phyloP scores from a whole-genome alignment of 73 alveolate species.

The Uronychia binucleata region DNA sequence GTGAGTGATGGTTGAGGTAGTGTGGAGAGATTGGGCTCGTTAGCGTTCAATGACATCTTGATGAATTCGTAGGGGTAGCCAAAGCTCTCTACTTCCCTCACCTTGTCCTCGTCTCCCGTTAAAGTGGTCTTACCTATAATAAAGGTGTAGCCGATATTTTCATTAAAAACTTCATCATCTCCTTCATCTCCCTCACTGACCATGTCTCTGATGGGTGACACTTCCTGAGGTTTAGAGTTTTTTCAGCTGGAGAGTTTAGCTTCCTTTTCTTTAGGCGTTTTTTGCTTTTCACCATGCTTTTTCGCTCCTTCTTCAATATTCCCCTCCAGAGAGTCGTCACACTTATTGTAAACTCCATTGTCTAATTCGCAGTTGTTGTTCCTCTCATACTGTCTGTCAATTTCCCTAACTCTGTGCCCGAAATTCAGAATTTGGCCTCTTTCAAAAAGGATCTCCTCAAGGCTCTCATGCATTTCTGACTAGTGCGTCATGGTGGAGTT shows the following conservation, averaged over 20 bases:
- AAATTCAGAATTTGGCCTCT: conserved; percentile 9
- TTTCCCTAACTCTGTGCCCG: conserved; percentile 23
- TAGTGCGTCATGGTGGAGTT: neutral
- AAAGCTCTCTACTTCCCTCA: neutral
- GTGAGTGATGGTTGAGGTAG: too few species aligned
- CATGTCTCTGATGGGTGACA: too few species aligned
- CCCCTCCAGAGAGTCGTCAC: neutral
- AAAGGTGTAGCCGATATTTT: neutral
- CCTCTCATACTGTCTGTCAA: conserved; percentile 33
- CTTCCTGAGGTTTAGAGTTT: too few species aligned
- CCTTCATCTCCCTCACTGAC: too few species aligned
- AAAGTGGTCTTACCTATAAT: neutral
- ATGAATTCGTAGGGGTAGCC: neutral
- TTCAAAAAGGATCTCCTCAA: neutral
- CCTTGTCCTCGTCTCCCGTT: neutral
- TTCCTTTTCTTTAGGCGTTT: too few species aligned
- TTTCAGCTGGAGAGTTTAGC: too few species aligned
- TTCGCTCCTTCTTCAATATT: too few species aligned
- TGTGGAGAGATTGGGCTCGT: neutral
- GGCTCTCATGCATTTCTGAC: neutral
- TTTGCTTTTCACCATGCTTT: too few species aligned
- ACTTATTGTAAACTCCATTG: conserved; percentile 20
- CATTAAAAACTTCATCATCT: neutral
- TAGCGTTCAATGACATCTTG: neutral
- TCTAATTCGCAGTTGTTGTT: conserved; percentile 34